These are phyloP conservation scores for Rhinocladiella similis DNA, from an alignment of 2,329 filamentous ascomycete genomes.

Conservation along the genomic window DNA sequence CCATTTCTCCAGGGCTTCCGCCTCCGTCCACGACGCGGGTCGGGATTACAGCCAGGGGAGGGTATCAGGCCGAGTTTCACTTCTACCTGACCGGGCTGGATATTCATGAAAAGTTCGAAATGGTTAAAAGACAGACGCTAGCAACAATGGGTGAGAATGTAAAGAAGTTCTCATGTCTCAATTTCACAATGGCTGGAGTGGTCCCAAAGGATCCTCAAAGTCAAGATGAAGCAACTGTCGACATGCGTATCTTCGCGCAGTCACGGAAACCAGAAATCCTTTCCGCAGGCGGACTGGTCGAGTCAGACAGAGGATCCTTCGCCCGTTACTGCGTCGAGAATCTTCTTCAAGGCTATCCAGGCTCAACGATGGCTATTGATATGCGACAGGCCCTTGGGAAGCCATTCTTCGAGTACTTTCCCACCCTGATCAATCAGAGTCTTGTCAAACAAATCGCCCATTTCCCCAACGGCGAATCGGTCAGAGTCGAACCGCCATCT, in stretches of 20 bases:
- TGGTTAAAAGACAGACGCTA: conserved; percentile 43
- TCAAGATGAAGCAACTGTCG: conserved; percentile 36
- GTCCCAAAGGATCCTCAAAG: conserved; percentile 29
- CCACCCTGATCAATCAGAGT: conserved; percentile 32
- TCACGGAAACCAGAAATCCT: not conserved
- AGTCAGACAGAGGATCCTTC: not conserved
- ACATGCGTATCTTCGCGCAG: conserved; percentile 42
- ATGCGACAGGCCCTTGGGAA: not conserved
- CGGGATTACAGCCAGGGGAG: conserved; percentile 46
- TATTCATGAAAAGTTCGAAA: conserved; percentile 45
- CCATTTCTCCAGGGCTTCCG: conserved; percentile 28
- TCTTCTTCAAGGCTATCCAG: not conserved
- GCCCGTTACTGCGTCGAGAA: not conserved
- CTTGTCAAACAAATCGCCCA: conserved; percentile 31
- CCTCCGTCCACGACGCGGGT: conserved; percentile 53
- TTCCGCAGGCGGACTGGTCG: not conserved
- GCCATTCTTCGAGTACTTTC: conserved; percentile 32
- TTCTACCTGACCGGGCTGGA: conserved; percentile 47
- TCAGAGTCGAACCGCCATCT: conserved; percentile 28
- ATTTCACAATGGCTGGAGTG: conserved; percentile 20
- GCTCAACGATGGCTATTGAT: not conserved
- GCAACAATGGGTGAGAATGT: conserved; percentile 16
- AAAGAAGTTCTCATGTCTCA: conserved; percentile 15
- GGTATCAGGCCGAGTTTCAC: conserved; percentile 46
- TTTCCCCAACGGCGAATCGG: conserved; percentile 12